A percentile compares a stretch with the other conserved stretches of the same genome.
These are phyloP conservation scores for Ophiocytium majus DNA, from an alignment of 352 stramenopile species.

Conservation along the genomic window DNA sequence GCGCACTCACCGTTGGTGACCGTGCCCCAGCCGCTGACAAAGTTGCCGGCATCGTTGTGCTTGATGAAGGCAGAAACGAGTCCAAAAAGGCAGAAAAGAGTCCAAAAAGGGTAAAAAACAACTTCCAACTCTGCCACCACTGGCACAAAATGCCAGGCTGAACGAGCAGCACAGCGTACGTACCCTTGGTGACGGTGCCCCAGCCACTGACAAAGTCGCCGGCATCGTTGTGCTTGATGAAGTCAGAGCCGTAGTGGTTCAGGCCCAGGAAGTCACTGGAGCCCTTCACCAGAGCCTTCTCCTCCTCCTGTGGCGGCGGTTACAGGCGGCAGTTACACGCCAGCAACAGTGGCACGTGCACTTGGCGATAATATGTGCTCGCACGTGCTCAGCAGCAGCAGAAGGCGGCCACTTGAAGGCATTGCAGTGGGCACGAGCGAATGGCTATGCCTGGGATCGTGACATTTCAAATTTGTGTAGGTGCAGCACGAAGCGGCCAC, in stretches of 20 bases:
- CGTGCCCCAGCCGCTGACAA: conserved; percentile 19
- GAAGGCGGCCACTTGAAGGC: not conserved
- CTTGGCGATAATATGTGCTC: too few relatives aligned
- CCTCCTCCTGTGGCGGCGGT: conserved; percentile 61
- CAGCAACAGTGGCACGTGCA: not conserved
- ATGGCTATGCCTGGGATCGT: not conserved
- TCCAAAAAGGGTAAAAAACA: too few relatives aligned
- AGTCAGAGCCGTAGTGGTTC: conserved; percentile 82
- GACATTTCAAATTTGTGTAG: not conserved
- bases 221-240: conserved; percentile 29
- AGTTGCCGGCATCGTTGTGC: not conserved
- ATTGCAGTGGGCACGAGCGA: not conserved
- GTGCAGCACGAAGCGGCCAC: too few relatives aligned
- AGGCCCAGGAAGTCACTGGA: conserved; percentile 86
- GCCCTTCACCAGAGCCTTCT: conserved; percentile 65
- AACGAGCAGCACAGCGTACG: too few relatives aligned
- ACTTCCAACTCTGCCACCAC: too few relatives aligned
- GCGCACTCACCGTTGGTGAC: not conserved
- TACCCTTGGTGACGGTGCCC: not conserved
- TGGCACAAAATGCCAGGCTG: too few relatives aligned
- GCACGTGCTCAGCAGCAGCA: too few relatives aligned
- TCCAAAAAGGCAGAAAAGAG: too few relatives aligned
- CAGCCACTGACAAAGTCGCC: not conserved
- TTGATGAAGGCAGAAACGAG: conserved; percentile 62
- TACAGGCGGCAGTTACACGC: not conserved